A percentile compares a stretch with the other conserved stretches of the same genome.
phyloP scores from a whole-genome alignment of 148 eudicot species.

The Selenicereus undatus region DNA sequence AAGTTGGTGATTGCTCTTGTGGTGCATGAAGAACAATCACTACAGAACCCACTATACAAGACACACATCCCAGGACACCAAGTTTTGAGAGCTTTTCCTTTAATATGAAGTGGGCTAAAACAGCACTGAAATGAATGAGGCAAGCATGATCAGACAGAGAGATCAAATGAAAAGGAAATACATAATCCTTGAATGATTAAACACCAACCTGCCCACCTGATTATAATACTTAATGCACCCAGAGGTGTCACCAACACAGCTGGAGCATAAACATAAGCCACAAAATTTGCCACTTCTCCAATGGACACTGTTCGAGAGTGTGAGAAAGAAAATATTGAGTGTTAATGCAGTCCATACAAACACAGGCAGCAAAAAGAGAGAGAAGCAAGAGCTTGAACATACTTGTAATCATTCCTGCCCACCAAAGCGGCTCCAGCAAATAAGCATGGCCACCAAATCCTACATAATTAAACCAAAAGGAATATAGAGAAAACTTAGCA shows the following conservation, averaged over 20 bases:
- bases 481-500: neutral
- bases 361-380: neutral
- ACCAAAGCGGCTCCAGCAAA: constrained; percentile 86
- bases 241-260: constrained; percentile 98
- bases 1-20: constrained; percentile 59
- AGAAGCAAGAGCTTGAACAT: constrained; percentile 27
- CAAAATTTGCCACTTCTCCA: constrained; percentile 90
- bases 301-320: constrained; percentile 59
- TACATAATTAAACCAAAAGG: constrained; percentile 27
- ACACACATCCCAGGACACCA: constrained; percentile 77
- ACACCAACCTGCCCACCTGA: constrained; percentile 47
- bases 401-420: constrained; percentile 86
- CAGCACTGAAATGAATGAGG: constrained; percentile 60
- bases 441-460: constrained; percentile 83
- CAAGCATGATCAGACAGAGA: constrained; percentile 19
- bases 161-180: neutral
- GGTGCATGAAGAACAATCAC: constrained; percentile 95
- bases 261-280: constrained; percentile 92
- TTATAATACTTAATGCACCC: constrained; percentile 90
- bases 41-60: constrained; percentile 83
- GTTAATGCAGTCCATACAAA: neutral
- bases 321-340: constrained; percentile 3
- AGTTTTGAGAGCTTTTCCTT: constrained; percentile 57
- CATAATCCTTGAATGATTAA: constrained; percentile 3
- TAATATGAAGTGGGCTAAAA: constrained; percentile 80